Conservation (phyloP, 768 basidiomycete genomes). For the Lanmaoa pseudosensibilis region DNA sequence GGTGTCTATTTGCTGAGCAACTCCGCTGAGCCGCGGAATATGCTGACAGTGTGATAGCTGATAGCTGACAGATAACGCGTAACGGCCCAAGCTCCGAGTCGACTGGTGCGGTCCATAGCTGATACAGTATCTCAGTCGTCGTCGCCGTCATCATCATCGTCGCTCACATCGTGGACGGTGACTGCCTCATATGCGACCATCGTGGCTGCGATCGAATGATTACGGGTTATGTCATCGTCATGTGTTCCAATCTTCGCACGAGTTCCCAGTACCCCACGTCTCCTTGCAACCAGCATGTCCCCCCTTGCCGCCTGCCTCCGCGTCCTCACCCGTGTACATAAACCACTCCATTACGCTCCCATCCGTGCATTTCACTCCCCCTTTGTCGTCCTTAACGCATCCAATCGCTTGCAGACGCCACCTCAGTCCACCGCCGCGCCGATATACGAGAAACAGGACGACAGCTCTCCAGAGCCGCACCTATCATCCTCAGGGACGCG, state of each 20-base stretch:
- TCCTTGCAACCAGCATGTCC: slow-evolving; percentile 27
- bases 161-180: background rate
- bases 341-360: background rate
- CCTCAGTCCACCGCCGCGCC: slow-evolving; percentile 30
- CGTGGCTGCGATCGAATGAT: background rate
- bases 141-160: background rate
- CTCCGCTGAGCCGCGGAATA: slow-evolving; percentile 17
- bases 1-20: background rate
- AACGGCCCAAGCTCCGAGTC: background rate
- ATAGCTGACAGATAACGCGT: background rate
- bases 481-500: slow-evolving; percentile 46
- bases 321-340: slow-evolving; percentile 3
- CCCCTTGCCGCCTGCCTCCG: slow-evolving; percentile 1
- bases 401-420: slow-evolving; percentile 34
- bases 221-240: slow-evolving; percentile 30
- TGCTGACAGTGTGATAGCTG: background rate
- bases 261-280: slow-evolving; percentile 1
- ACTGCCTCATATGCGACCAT: background rate
- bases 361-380: slow-evolving; percentile 65
- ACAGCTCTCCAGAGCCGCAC: slow-evolving; percentile 50
- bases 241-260: slow-evolving; percentile 28
- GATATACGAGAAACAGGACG: slow-evolving; percentile 63
- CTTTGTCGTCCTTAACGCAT: slow-evolving; percentile 50
- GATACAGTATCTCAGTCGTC: background rate
- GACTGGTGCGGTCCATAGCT: background rate